Evolutionary conservation across 163 green algal genomes (phyloP).

Genomic region (Chlamydomonas reinhardtii): DNA sequence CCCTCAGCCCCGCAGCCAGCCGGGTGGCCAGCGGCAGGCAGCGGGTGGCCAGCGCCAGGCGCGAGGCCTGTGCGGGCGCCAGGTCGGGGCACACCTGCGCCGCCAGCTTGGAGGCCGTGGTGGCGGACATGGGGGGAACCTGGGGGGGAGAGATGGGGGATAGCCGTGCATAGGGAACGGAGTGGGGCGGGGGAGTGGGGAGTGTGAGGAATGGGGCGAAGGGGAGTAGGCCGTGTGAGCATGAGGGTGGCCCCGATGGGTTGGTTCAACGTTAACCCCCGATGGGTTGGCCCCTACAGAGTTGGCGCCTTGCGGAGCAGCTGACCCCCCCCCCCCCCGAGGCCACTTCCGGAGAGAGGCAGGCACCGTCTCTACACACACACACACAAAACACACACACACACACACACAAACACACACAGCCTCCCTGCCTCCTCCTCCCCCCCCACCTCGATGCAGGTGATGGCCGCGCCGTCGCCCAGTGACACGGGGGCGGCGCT

Average conservation of each 20-base stretch:
- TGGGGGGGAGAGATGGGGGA: neutral
- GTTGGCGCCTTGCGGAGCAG: no score
- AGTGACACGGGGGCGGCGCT: neutral
- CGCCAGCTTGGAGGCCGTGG: slow-evolving; percentile 20
- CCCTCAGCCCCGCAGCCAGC: slow-evolving; percentile 9
- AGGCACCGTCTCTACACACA: no score
- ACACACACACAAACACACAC: no score
- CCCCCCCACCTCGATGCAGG: slow-evolving; percentile 22
- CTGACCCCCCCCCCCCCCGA: no score
- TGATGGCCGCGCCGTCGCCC: slow-evolving; percentile 7
- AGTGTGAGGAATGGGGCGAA: neutral
- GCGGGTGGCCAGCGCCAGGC: slow-evolving; percentile 20
- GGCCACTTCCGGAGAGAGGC: no score
- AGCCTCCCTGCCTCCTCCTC: no score
- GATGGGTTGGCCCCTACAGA: no score
- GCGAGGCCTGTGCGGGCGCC: neutral
- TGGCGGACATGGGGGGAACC: slow-evolving; percentile 1
- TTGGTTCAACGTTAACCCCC: no score
- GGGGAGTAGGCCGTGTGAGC: no score
- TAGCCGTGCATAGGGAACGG: no score
- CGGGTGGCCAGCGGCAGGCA: slow-evolving; percentile 40
- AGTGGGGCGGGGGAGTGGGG: neutral
- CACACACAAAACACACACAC: no score
- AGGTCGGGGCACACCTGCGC: slow-evolving; percentile 28
- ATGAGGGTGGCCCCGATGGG: no score